phyloP scores from a whole-genome alignment of 2,329 filamentous ascomycete species.

The Cercospora sp. region DNA sequence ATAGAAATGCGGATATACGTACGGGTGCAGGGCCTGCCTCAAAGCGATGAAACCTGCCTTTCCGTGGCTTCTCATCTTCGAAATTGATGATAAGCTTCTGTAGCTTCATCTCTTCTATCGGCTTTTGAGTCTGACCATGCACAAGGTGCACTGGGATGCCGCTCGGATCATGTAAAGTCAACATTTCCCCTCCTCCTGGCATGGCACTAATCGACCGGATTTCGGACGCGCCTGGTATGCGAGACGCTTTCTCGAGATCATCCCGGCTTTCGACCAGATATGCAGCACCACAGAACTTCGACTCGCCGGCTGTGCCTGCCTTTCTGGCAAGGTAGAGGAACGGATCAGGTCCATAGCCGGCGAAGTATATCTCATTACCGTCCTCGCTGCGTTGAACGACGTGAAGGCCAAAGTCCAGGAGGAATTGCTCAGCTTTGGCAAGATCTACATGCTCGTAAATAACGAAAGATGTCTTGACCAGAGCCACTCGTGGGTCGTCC shows the following conservation, averaged over 20 bases:
- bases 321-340: constrained; percentile 37
- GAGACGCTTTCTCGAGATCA: constrained; percentile 45
- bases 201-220: constrained; percentile 37
- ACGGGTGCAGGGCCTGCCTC: constrained; percentile 52
- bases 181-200: constrained; percentile 44
- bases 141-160: constrained; percentile 46
- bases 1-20: constrained; percentile 39
- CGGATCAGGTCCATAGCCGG: constrained; percentile 48
- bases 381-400: constrained; percentile 41
- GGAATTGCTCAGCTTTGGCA: constrained; percentile 49
- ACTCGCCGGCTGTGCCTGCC: constrained; percentile 29
- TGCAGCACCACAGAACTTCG: constrained; percentile 46
- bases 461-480: background rate
- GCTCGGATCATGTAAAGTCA: constrained; percentile 44
- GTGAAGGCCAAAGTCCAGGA: constrained; percentile 48
- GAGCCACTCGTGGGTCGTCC: constrained; percentile 1
- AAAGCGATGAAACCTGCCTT: constrained; percentile 45
- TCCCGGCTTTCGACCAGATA: constrained; percentile 44
- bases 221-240: constrained; percentile 26
- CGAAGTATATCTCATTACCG: constrained; percentile 41
- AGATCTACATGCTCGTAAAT: constrained; percentile 55
- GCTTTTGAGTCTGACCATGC: constrained; percentile 38
- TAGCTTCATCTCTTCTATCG: constrained; percentile 26
- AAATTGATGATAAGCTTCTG: constrained; percentile 41
- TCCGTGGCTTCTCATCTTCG: constrained; percentile 40